phyloP scores from a whole-genome alignment of 331 rosid species.

The Stylosanthes scabra region DNA sequence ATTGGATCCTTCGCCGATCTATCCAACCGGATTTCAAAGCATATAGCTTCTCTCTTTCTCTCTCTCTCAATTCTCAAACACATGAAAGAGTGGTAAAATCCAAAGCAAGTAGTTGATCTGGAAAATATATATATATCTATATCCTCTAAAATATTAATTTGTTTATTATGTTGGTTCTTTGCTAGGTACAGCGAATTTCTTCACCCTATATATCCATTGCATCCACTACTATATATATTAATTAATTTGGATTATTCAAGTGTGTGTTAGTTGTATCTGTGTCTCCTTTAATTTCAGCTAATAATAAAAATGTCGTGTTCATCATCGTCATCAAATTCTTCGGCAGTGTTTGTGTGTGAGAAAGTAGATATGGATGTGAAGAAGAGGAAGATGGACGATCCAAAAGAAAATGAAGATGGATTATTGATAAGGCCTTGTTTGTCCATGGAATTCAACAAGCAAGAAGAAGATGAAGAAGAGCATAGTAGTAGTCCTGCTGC shows the following conservation, averaged over 20 bases:
- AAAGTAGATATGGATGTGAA: too few relatives aligned
- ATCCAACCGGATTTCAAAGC: constrained; percentile 19
- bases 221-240: background rate
- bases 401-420: too few relatives aligned
- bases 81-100: too few relatives aligned
- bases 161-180: background rate
- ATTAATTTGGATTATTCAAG: too few relatives aligned
- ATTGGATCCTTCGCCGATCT: constrained; percentile 82
- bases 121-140: too few relatives aligned
- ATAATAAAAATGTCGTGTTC: too few relatives aligned
- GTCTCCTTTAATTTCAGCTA: too few relatives aligned
- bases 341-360: too few relatives aligned
- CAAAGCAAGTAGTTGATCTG: too few relatives aligned
- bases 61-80: constrained; percentile 5
- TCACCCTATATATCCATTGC: background rate
- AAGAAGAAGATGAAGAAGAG: constrained; percentile 27
- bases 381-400: too few relatives aligned
- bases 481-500: background rate
- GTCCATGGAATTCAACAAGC: background rate
- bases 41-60: background rate
- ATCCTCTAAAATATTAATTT: constrained; percentile 1
- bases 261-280: too few relatives aligned
- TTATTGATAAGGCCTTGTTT: constrained; percentile 28
- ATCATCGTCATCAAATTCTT: too few relatives aligned
- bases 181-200: constrained; percentile 7